phyloP scores from a whole-genome alignment of 2,329 filamentous ascomycete species.

The Aspergillus sp. region DNA sequence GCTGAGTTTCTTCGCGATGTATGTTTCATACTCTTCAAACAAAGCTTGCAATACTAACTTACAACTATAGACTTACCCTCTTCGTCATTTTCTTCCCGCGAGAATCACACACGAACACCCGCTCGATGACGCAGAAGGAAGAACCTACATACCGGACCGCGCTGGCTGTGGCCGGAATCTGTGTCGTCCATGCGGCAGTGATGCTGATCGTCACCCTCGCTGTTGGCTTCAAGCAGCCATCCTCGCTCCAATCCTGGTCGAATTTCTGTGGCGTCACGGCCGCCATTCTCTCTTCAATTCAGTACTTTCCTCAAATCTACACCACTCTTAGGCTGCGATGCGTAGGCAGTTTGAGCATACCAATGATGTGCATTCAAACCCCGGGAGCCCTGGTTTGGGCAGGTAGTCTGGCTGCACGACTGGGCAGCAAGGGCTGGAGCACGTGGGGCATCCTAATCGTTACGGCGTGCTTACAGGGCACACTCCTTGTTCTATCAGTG shows the following conservation, averaged over 20 bases:
- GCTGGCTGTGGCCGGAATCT: slow-evolving; percentile 69
- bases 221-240: slow-evolving; percentile 63
- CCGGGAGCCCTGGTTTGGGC: slow-evolving; percentile 91
- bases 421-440: slow-evolving; percentile 86
- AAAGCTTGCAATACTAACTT: background rate
- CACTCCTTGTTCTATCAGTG: slow-evolving; percentile 75
- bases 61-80: slow-evolving; percentile 70
- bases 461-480: slow-evolving; percentile 81
- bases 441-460: slow-evolving; percentile 91
- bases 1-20: slow-evolving; percentile 92
- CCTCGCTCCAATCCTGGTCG: slow-evolving; percentile 73
- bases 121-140: slow-evolving; percentile 45
- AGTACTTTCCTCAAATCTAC: slow-evolving; percentile 94
- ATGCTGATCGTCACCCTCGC: slow-evolving; percentile 64
- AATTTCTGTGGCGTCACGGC: slow-evolving; percentile 80
- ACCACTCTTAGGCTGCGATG: slow-evolving; percentile 84
- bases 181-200: slow-evolving; percentile 72
- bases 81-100: slow-evolving; percentile 92
- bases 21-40: slow-evolving; percentile 34
- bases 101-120: slow-evolving; percentile 47
- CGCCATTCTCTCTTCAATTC: slow-evolving; percentile 75
- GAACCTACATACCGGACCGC: slow-evolving; percentile 76
- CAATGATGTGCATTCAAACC: slow-evolving; percentile 98
- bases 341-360: slow-evolving; percentile 87
- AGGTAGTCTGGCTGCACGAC: slow-evolving; percentile 73